Percentiles rank a stretch among this genome's conserved stretches.
Evolutionary conservation across 768 basidiomycete genomes (phyloP).

Genomic region (Boletus rubroflammeus): DNA sequence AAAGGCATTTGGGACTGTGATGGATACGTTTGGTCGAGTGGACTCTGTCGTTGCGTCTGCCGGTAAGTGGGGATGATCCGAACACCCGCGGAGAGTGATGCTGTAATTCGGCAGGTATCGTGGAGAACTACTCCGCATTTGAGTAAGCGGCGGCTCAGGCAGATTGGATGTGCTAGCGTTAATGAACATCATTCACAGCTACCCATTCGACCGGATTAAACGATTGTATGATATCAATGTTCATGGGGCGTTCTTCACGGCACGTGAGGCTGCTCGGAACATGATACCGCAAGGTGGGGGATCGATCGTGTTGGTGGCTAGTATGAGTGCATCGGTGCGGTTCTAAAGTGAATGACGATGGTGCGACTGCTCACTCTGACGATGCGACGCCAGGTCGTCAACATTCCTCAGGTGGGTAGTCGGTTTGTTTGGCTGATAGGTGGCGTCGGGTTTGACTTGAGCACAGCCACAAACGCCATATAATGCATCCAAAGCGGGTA

Average conservation of each 20-base stretch:
- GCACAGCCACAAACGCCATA: constrained; percentile 85
- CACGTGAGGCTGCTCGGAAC: constrained; percentile 86
- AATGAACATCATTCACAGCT: constrained; percentile 40
- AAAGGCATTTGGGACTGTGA: constrained; percentile 61
- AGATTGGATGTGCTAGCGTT: constrained; percentile 6
- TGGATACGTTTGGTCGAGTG: constrained; percentile 63
- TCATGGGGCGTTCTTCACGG: constrained; percentile 93
- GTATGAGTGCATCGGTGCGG: constrained; percentile 86
- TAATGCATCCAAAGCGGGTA: constrained; percentile 92
- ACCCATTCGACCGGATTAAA: constrained; percentile 83
- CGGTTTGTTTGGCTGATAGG: background rate
- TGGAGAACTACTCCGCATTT: constrained; percentile 84
- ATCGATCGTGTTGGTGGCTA: constrained; percentile 81
- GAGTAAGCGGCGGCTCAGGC: constrained; percentile 53
- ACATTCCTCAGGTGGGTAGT: constrained; percentile 71
- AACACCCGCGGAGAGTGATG: background rate
- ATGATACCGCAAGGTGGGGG: constrained; percentile 84
- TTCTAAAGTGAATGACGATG: background rate
- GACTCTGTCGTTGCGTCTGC: constrained; percentile 89
- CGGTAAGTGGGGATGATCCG: constrained; percentile 43
- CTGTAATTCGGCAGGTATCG: constrained; percentile 52
- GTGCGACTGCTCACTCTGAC: constrained; percentile 8
- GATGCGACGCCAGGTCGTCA: constrained; percentile 59
- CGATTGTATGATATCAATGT: constrained; percentile 90
- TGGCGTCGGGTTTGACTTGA: background rate